Evolutionary conservation across 2,329 filamentous ascomycete species (phyloP).

Genomic region (Helotiales sp.): DNA sequence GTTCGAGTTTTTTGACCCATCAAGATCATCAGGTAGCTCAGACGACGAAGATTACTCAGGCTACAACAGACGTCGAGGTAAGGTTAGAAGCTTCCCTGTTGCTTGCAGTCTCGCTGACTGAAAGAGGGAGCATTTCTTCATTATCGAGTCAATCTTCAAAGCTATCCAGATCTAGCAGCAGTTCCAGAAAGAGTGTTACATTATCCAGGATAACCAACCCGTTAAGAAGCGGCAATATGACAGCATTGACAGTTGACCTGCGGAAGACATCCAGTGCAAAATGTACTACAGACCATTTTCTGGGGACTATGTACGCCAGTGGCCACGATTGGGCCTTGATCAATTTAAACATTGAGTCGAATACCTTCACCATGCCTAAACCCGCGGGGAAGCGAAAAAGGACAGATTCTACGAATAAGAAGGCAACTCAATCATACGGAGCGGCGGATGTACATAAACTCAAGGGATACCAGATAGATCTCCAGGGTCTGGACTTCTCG

Average conservation of each 20-base stretch:
- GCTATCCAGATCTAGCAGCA: not conserved
- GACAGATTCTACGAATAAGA: no score
- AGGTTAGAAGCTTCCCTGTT: not conserved
- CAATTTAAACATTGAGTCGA: not conserved
- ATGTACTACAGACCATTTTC: no score
- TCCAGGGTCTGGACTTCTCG: no score
- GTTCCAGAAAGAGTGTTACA: no score
- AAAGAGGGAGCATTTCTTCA: slow-evolving; percentile 5
- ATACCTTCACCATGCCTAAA: no score
- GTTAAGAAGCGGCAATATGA: no score
- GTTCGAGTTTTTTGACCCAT: not conserved
- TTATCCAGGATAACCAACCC: no score
- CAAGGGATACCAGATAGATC: no score
- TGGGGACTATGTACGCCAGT: no score
- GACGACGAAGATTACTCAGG: not conserved
- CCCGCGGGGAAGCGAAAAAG: no score
- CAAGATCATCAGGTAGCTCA: not conserved
- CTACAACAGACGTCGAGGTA: slow-evolving; percentile 9
- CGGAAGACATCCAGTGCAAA: no score
- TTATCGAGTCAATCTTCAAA: not conserved
- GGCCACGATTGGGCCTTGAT: not conserved
- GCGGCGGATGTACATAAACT: not conserved
- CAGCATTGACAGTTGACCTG: not conserved
- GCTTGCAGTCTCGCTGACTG: not conserved
- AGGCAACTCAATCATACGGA: no score